Evolutionary conservation across 257 asterid genomes (phyloP).

Genomic region (Fraxinus quadrangulata): DNA sequence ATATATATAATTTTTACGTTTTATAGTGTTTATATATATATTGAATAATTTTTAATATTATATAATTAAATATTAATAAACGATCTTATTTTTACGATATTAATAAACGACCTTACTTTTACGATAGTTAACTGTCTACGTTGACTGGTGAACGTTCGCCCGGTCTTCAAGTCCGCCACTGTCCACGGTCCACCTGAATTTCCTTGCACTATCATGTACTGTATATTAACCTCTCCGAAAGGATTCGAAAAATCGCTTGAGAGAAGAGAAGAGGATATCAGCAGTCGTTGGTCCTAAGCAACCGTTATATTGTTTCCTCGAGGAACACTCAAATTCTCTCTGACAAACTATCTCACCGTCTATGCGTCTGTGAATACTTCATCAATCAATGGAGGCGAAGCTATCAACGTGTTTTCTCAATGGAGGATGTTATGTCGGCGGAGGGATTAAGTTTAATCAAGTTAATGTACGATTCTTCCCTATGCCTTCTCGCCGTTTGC

Average conservation of each 20-base stretch:
- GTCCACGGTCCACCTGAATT: too few species aligned
- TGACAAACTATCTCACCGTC: conserved; percentile 12
- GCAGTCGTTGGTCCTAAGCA: conserved; percentile 64
- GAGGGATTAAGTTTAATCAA: conserved; percentile 32
- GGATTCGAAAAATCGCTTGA: conserved; percentile 4
- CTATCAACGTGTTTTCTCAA: conserved; percentile 55
- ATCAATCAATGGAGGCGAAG: conserved; percentile 63
- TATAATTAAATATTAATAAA: too few species aligned
- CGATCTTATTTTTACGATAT: too few species aligned
- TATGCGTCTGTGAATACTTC: conserved; percentile 14
- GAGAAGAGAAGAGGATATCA: neutral
- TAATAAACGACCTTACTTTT: too few species aligned
- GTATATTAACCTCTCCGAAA: neutral
- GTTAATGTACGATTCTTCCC: conserved; percentile 43
- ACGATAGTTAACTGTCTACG: too few species aligned
- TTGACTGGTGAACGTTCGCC: too few species aligned
- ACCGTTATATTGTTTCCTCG: conserved; percentile 37
- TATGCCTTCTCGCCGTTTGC: conserved; percentile 45
- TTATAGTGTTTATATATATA: too few species aligned
- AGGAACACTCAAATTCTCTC: neutral
- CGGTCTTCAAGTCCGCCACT: too few species aligned
- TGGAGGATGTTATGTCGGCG: conserved; percentile 46
- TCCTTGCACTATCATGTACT: too few species aligned
- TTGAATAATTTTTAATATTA: too few species aligned
- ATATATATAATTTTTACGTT: too few species aligned